Evolutionary conservation across 192 early-diverging fungal species (phyloP).

Genomic region (Lobosporangium transversale): DNA sequence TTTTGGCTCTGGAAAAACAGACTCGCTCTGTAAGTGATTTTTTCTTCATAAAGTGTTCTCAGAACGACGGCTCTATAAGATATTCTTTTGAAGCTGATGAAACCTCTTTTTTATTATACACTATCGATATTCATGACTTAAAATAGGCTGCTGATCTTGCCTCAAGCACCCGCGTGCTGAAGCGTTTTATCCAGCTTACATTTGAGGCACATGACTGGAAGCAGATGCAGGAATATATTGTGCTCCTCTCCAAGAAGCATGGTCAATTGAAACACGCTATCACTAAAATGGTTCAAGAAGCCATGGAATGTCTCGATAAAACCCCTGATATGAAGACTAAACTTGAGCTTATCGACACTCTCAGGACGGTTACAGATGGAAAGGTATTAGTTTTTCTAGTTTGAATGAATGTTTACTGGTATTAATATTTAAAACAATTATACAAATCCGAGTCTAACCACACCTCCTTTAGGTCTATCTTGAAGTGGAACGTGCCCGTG

Average conservation of each 20-base stretch:
- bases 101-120: neutral
- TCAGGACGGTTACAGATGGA: slow-evolving; percentile 96
- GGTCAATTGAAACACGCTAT: slow-evolving; percentile 96
- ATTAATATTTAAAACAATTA: too few relatives aligned
- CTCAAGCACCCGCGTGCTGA: slow-evolving; percentile 89
- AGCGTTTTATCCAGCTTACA: slow-evolving; percentile 81
- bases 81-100: neutral
- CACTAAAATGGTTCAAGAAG: slow-evolving; percentile 93
- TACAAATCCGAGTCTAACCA: too few relatives aligned
- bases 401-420: too few relatives aligned
- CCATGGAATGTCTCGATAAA: slow-evolving; percentile 88
- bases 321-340: slow-evolving; percentile 84
- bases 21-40: slow-evolving; percentile 86
- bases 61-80: neutral
- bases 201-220: slow-evolving; percentile 83
- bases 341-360: slow-evolving; percentile 92
- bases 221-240: slow-evolving; percentile 91
- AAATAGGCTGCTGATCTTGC: slow-evolving; percentile 83
- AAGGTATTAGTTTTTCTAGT: too few relatives aligned
- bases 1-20: slow-evolving; percentile 93
- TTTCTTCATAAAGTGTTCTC: too few relatives aligned
- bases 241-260: slow-evolving; percentile 95
- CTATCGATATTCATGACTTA: neutral
- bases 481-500: slow-evolving; percentile 96
- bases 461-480: slow-evolving; percentile 94